phyloP scores from a whole-genome alignment of 331 rosid species.

The Ulmus americana region DNA sequence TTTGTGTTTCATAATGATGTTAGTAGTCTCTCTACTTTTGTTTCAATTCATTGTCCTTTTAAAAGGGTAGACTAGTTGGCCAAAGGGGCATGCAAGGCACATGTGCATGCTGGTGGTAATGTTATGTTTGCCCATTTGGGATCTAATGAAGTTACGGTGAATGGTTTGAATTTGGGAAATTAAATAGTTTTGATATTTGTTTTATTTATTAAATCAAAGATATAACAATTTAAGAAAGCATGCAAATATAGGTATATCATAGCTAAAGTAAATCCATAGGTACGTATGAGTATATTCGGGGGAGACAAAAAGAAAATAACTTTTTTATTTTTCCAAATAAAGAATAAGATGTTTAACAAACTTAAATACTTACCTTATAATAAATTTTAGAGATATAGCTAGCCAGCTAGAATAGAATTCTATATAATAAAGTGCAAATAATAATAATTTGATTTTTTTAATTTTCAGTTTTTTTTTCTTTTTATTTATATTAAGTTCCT shows the following conservation, averaged over 20 bases:
- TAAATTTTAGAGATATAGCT: too few relatives aligned
- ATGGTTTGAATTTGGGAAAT: neutral
- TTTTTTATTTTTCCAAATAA: too few relatives aligned
- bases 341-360: too few relatives aligned
- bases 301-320: too few relatives aligned
- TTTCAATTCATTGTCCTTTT: conserved; percentile 5
- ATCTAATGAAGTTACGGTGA: neutral
- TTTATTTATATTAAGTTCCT: too few relatives aligned
- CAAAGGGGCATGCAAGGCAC: conserved; percentile 21
- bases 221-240: conserved; percentile 9
- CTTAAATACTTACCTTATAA: too few relatives aligned
- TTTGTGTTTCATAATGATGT: conserved; percentile 17
- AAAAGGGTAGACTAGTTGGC: conserved; percentile 8
- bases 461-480: too few relatives aligned
- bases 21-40: conserved; percentile 11
- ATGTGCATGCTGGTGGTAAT: conserved; percentile 8
- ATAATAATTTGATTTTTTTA: too few relatives aligned
- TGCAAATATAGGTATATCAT: conserved; percentile 1
- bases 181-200: neutral
- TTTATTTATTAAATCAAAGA: neutral
- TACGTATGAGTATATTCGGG: too few relatives aligned
- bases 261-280: too few relatives aligned
- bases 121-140: conserved; percentile 10
- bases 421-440: too few relatives aligned
- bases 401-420: too few relatives aligned